Base-by-base conservation (phyloP, 108 stramenopile species). In the Schizochytrium sp. region DNA sequence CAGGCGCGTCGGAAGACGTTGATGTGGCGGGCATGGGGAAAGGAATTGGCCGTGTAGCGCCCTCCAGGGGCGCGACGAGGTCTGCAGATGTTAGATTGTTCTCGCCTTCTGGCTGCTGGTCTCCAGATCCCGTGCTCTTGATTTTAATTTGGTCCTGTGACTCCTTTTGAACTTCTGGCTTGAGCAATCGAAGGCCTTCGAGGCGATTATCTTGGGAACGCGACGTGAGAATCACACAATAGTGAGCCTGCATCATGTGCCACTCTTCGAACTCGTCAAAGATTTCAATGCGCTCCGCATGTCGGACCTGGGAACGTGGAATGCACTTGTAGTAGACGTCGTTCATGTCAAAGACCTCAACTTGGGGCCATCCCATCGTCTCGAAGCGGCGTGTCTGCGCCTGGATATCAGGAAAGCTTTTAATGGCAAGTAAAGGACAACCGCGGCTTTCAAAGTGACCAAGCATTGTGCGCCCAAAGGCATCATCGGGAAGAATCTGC, bases 211-310 rank as follows among this genome's bases (percentile, higher is more conserved):
- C 63, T 12, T 14, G 63, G 41, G 63, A 8, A 12, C 28, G n/a
- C 2, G 57, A 51, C 10, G 87, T 41, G 8, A 87, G 57, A 2
- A 57, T 41, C 55, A 87, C 25, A 29, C 87, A 87, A 29, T 87
- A 87, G 47, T 87, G 87, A 25, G 57, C 48, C n/a, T 87, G 87
- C 87, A 87, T 87, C 53, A 87, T 87, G 87, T 55, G 53, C 87
- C 87, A 87, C 43, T 87, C 87, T 29, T 87, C 87, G 12, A 87
- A 55, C 23, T 87, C 87, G 57, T 87, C 87, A 57, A 87, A 57
- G 0, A 57, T 55, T 21, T 87, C 87, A 5, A 57, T 25, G 19
- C 87, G 53, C 43, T 55, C 87, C 6, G 87, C 87, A 5, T 16
- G 53, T 8, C 48, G 53, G 55, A 87, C 23, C 5, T 55, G 29